Evolutionary conservation across 306 rosid genomes (phyloP).

Genomic region (Cucumis cinereus): DNA sequence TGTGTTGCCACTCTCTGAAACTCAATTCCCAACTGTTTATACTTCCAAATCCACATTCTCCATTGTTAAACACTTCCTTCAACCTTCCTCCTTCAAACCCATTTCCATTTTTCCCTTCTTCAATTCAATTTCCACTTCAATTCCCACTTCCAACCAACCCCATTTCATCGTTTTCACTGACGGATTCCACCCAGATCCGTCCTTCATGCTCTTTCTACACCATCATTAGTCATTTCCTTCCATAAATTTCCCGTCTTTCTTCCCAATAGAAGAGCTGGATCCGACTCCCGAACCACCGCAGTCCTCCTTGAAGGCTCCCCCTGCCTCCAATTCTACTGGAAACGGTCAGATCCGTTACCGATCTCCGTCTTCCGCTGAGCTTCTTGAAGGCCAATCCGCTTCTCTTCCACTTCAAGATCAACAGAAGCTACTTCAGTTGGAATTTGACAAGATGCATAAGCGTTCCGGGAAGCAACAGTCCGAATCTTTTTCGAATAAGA

Average conservation of each 20-base stretch:
- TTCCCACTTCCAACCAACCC: background rate
- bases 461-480: constrained; percentile 33
- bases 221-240: background rate
- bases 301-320: constrained; percentile 58
- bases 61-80: background rate
- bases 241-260: background rate
- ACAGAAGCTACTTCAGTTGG: constrained; percentile 22
- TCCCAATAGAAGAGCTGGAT: constrained; percentile 53
- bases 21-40: background rate
- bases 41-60: background rate
- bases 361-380: constrained; percentile 87
- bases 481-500: constrained; percentile 67
- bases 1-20: background rate
- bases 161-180: background rate
- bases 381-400: constrained; percentile 43
- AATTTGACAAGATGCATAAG: constrained; percentile 67
- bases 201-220: background rate
- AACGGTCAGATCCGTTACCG: constrained; percentile 99
- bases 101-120: background rate
- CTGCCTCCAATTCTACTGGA: constrained; percentile 30
- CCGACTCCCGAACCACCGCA: constrained; percentile 57
- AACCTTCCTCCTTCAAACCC: background rate
- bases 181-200: background rate
- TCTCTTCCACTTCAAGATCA: constrained; percentile 62
- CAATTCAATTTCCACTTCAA: background rate